phyloP scores from a whole-genome alignment of 2,329 filamentous ascomycete species.

The Cephalotrichum gorgonifer region DNA sequence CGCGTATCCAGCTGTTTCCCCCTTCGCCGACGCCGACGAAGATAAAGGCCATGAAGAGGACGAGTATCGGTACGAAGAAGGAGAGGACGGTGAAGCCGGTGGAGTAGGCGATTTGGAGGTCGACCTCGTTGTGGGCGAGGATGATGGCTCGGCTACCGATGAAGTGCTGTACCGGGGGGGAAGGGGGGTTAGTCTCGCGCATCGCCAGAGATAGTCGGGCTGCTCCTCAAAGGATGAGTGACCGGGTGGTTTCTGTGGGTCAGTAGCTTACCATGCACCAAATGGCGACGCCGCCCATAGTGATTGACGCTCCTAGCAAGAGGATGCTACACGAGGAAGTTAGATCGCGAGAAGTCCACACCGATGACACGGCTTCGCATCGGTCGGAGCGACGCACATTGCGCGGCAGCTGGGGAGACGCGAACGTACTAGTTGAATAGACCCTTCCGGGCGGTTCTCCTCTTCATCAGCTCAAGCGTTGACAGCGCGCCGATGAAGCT shows the following conservation, averaged over 20 bases:
- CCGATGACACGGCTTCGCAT: too few relatives aligned
- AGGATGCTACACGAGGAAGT: conserved; percentile 28
- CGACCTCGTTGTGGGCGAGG: conserved; percentile 49
- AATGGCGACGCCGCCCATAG: conserved; percentile 65
- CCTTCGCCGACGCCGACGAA: conserved; percentile 51
- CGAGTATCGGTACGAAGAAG: conserved; percentile 68
- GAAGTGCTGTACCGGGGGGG: conserved; percentile 61
- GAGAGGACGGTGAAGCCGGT: conserved; percentile 63
- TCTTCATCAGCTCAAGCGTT: conserved; percentile 72
- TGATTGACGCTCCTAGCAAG: conserved; percentile 52
- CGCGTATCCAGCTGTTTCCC: conserved; percentile 44
- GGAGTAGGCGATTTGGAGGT: conserved; percentile 66
- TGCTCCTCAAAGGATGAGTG: too few relatives aligned
- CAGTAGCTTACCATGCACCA: conserved; percentile 52
- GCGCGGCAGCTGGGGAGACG: not conserved
- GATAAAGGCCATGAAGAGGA: conserved; percentile 63
- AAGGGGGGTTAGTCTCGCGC: not conserved
- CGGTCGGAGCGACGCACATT: conserved; percentile 25
- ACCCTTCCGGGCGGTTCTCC: conserved; percentile 59
- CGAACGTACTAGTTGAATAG: conserved; percentile 54
- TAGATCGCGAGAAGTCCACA: too few relatives aligned
- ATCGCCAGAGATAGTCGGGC: too few relatives aligned
- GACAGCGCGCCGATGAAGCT: conserved; percentile 69
- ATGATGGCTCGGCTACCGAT: conserved; percentile 73
- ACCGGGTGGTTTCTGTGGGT: not conserved